phyloP scores from a whole-genome alignment of 257 asterid genomes.

The Solanum paucissectum region DNA sequence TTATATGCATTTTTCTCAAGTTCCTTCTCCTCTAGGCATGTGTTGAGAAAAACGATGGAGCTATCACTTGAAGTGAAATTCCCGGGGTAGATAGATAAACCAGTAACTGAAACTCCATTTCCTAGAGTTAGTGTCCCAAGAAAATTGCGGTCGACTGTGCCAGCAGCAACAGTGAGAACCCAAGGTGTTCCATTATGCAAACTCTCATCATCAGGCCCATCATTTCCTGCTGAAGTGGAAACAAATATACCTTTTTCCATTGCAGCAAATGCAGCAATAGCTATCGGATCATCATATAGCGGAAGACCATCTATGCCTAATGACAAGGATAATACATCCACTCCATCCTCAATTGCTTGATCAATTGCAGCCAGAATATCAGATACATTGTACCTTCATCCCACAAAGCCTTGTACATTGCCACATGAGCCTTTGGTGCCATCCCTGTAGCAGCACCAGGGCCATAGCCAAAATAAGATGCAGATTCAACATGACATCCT shows the following conservation, averaged over 20 bases:
- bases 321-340: conserved; percentile 50
- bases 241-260: conserved; percentile 65
- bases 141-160: conserved; percentile 50
- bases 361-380: conserved; percentile 50
- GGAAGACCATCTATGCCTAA: conserved; percentile 34
- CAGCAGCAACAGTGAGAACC: conserved; percentile 66
- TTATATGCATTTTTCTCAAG: conserved; percentile 9
- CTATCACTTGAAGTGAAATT: conserved; percentile 15
- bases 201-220: conserved; percentile 30
- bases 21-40: conserved; percentile 14
- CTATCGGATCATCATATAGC: conserved; percentile 37
- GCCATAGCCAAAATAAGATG: conserved; percentile 51
- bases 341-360: conserved; percentile 50
- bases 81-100: conserved; percentile 44
- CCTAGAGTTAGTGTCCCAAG: conserved; percentile 28
- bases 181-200: conserved; percentile 65
- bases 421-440: conserved; percentile 55
- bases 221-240: conserved; percentile 62
- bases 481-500: conserved; percentile 32
- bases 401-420: conserved; percentile 62
- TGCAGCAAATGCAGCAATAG: conserved; percentile 63
- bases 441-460: conserved; percentile 38
- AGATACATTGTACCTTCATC: conserved; percentile 32
- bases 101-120: conserved; percentile 31
- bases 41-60: conserved; percentile 11